Conservation (phyloP, 2,329 filamentous ascomycete species). For the Claviceps capensis region DNA sequence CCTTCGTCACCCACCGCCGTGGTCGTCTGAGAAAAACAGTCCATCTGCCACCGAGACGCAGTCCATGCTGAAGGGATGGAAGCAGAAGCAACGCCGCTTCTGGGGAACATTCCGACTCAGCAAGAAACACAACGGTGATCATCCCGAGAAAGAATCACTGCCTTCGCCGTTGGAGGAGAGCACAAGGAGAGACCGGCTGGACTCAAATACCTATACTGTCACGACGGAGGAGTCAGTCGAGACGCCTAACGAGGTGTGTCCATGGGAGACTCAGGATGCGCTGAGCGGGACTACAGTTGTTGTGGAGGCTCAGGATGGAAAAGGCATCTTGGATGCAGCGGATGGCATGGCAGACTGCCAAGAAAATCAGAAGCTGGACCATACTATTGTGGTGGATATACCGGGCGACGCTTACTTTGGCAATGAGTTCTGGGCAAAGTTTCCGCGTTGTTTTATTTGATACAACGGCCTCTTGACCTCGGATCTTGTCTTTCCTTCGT, state of each 20-base stretch:
- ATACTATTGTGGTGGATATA: not conserved
- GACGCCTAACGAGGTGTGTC: not conserved
- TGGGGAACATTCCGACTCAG: constrained; percentile 1
- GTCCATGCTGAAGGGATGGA: not conserved
- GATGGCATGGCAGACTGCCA: not conserved
- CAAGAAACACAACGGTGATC: not conserved
- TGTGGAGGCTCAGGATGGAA: not conserved
- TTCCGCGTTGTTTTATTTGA: constrained; percentile 1
- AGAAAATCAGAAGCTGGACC: not conserved
- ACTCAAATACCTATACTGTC: not conserved
- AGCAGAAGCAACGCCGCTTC: constrained; percentile 1
- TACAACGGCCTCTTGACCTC: too few species aligned
- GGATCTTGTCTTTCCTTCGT: not conserved
- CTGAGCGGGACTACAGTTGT: not conserved
- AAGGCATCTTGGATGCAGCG: not conserved
- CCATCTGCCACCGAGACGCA: not conserved
- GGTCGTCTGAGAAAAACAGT: not conserved
- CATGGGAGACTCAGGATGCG: not conserved
- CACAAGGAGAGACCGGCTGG: not conserved
- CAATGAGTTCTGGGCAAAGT: constrained; percentile 1
- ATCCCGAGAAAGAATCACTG: not conserved
- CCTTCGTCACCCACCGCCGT: not conserved
- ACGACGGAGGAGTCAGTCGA: not conserved
- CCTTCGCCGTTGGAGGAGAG: not conserved
- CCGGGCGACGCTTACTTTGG: constrained; percentile 1